These are phyloP conservation scores for Aplosporella prunicola DNA, from an alignment of 2,329 filamentous ascomycete genomes.

Conservation along the genomic window DNA sequence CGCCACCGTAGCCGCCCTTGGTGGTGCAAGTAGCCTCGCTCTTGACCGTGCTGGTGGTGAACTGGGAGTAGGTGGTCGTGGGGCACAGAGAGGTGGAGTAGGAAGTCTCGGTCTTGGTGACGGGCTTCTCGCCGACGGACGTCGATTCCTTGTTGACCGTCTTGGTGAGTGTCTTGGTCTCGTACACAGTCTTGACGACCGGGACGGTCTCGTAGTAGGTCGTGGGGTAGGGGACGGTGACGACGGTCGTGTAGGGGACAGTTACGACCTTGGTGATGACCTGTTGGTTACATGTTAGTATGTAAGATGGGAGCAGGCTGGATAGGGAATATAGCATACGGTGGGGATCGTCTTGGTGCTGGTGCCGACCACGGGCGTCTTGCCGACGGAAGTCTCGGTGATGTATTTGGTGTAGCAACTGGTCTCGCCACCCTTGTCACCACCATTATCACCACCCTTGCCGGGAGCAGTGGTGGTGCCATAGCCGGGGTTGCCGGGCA, in stretches of 20 bases:
- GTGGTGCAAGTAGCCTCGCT: slow-evolving; percentile 18
- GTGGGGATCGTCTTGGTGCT: slow-evolving; percentile 4
- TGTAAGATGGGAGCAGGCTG: not conserved
- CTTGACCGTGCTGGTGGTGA: slow-evolving; percentile 15
- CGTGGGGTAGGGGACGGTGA: not conserved
- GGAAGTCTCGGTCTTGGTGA: slow-evolving; percentile 13
- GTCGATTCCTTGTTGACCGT: slow-evolving; percentile 11
- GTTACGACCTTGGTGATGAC: slow-evolving; percentile 14
- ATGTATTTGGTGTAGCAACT: slow-evolving; percentile 4
- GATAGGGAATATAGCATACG: slow-evolving; percentile 1
- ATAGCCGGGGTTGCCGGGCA: not conserved
- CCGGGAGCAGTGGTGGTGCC: not conserved
- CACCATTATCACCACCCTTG: too few relatives aligned
- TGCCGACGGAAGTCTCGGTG: slow-evolving; percentile 1
- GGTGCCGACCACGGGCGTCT: slow-evolving; percentile 1
- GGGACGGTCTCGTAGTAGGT: too few relatives aligned
- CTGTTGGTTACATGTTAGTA: not conserved
- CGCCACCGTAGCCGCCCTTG: slow-evolving; percentile 10
- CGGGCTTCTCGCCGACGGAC: slow-evolving; percentile 12
- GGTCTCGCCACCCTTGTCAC: too few relatives aligned
- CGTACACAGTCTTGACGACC: not conserved
- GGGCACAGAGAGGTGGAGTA: slow-evolving; percentile 13
- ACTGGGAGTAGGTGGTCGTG: slow-evolving; percentile 15
- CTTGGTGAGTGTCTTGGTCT: not conserved
- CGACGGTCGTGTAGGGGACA: slow-evolving; percentile 6